Evolutionary conservation across 1,284 basidiomycete species (phyloP).

Genomic region (Irpex sp.): DNA sequence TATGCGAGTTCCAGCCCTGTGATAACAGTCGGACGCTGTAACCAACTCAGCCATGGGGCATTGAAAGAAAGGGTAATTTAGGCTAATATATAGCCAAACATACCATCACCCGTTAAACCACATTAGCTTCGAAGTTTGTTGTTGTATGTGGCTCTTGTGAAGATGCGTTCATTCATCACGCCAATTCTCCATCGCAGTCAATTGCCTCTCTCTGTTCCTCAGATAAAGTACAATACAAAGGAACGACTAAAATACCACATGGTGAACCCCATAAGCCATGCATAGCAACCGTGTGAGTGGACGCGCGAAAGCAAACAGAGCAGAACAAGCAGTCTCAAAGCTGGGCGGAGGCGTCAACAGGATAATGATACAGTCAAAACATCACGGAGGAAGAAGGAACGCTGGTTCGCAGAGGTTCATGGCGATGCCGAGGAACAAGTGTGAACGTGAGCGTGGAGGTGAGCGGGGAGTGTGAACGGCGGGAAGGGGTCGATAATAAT

Average conservation of each 20-base stretch:
- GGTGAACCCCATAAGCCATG: constrained; percentile 32
- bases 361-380: constrained; percentile 15
- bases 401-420: neutral
- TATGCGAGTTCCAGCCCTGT: too few relatives aligned
- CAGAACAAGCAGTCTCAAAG: constrained; percentile 23
- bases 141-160: too few relatives aligned
- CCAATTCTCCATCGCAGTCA: constrained; percentile 19
- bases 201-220: constrained; percentile 50
- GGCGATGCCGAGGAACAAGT: neutral
- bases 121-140: too few relatives aligned
- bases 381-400: constrained; percentile 11
- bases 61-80: too few relatives aligned
- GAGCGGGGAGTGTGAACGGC: neutral
- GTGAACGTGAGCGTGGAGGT: too few relatives aligned
- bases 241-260: constrained; percentile 50
- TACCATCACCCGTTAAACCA: too few relatives aligned
- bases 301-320: constrained; percentile 21
- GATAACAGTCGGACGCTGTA: constrained; percentile 78
- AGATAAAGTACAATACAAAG: constrained; percentile 54
- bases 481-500: neutral
- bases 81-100: too few relatives aligned
- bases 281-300: neutral
- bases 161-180: too few relatives aligned
- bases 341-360: constrained; percentile 22
- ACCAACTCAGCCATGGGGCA: constrained; percentile 83